Conservation (phyloP, 1,284 basidiomycete species). For the Mrakiaceae sp. region DNA sequence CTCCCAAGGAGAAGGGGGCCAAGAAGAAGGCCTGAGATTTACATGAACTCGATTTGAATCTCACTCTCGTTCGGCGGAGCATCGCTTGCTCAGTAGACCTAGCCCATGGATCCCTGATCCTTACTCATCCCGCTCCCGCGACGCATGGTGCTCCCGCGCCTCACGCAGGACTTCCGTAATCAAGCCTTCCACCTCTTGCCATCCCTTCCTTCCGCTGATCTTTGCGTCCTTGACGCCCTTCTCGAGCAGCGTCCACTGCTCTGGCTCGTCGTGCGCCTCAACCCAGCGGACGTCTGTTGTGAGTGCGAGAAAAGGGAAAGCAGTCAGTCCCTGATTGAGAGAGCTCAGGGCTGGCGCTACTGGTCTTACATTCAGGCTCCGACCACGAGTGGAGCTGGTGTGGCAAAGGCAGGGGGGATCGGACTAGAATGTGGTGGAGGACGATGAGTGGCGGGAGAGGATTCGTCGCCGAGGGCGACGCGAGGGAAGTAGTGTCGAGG, state of each 20-base stretch:
- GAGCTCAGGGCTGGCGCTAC: slow-evolving; percentile 27
- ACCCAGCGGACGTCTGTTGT: slow-evolving; percentile 55
- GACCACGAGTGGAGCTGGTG: slow-evolving; percentile 82
- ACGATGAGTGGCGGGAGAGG: slow-evolving; percentile 69
- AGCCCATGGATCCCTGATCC: not conserved
- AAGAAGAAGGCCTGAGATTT: too few relatives aligned
- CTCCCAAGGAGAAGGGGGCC: too few relatives aligned
- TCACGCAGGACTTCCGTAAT: slow-evolving; percentile 9
- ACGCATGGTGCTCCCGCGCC: slow-evolving; percentile 4
- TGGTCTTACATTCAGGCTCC: slow-evolving; percentile 54
- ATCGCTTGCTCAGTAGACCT: too few relatives aligned
- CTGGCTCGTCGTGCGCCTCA: slow-evolving; percentile 60
- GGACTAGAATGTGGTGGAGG: slow-evolving; percentile 82
- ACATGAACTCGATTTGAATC: too few relatives aligned
- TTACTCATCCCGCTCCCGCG: not conserved
- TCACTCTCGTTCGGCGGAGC: too few relatives aligned
- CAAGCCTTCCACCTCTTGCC: slow-evolving; percentile 1
- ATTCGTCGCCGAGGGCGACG: slow-evolving; percentile 51
- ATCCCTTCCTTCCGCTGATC: slow-evolving; percentile 2
- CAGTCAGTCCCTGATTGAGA: too few relatives aligned
- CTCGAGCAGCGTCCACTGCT: slow-evolving; percentile 59
- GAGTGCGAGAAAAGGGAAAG: too few relatives aligned
- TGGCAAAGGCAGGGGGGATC: slow-evolving; percentile 70
- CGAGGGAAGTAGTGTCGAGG: slow-evolving; percentile 59
- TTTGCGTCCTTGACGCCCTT: slow-evolving; percentile 61